These are phyloP conservation scores for Kodamaea sp. DNA, from an alignment of 1,139 yeast species.

Conservation along the genomic window DNA sequence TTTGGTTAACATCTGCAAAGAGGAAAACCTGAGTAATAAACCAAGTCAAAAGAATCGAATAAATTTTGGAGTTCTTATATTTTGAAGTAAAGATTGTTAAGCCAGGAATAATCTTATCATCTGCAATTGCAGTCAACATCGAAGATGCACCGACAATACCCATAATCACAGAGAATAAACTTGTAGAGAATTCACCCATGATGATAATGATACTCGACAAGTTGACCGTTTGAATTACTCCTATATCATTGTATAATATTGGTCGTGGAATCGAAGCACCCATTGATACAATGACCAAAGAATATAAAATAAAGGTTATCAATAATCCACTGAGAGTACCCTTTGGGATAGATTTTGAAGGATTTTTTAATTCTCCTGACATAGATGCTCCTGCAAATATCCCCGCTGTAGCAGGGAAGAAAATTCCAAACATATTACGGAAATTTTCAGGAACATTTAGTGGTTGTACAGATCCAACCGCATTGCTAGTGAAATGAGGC, in stretches of 20 bases:
- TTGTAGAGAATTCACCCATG: conserved; percentile 86
- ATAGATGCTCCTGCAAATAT: conserved; percentile 98
- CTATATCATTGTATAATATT: conserved; percentile 70
- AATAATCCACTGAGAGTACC: conserved; percentile 84
- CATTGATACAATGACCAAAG: conserved; percentile 72
- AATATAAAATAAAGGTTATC: conserved; percentile 70
- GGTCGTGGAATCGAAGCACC: conserved; percentile 79
- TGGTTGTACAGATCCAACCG: conserved; percentile 79
- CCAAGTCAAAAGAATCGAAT: conserved; percentile 67
- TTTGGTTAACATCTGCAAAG: conserved; percentile 85
- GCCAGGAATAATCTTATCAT: conserved; percentile 82
- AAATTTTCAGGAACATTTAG: conserved; percentile 62
- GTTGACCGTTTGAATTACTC: conserved; percentile 78
- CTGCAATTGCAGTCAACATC: conserved; percentile 83
- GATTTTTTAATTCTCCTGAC: conserved; percentile 90
- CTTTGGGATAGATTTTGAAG: conserved; percentile 82
- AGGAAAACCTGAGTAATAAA: conserved; percentile 75
- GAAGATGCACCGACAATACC: conserved; percentile 95
- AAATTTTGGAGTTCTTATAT: conserved; percentile 41
- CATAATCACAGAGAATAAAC: conserved; percentile 86
- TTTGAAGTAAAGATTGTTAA: conserved; percentile 51
- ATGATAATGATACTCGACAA: conserved; percentile 66
- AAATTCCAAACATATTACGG: conserved; percentile 83
- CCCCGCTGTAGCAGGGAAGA: conserved; percentile 98
- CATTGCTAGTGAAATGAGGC: conserved; percentile 82